These are phyloP conservation scores for Moringa oleifera DNA, from an alignment of 345 rosid genomes.

Conservation along the genomic window DNA sequence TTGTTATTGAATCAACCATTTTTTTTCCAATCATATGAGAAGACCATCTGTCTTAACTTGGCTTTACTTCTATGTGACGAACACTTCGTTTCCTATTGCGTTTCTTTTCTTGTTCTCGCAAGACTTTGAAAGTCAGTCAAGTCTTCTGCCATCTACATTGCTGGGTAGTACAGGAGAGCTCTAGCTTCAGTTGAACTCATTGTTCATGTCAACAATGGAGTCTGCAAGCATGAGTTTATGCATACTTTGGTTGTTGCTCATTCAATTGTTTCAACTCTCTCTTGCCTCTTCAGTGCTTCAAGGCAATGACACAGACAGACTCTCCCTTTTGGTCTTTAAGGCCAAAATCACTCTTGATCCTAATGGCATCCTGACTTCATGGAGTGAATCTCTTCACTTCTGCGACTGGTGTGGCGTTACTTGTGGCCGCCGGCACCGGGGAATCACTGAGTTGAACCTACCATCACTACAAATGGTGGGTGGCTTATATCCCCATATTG, in stretches of 20 bases:
- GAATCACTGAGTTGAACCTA: constrained; percentile 26
- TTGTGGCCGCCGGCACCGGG: constrained; percentile 13
- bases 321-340: constrained; percentile 25
- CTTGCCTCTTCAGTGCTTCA: not conserved
- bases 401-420: constrained; percentile 24
- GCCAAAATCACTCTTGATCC: constrained; percentile 17
- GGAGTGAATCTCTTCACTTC: constrained; percentile 22
- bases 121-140: no score
- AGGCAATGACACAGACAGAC: constrained; percentile 19
- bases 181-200: no score
- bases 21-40: no score
- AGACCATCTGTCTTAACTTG: no score
- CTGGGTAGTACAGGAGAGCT: no score
- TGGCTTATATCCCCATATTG: constrained; percentile 23
- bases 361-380: constrained; percentile 14
- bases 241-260: not conserved
- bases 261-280: not conserved
- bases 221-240: not conserved
- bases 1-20: no score
- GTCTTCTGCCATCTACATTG: no score
- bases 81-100: no score
- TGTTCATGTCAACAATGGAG: not conserved
- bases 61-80: no score
- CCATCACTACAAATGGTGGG: constrained; percentile 14
- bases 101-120: no score